These are phyloP conservation scores for Jacaranda mimosifolia DNA, from an alignment of 257 asterid genomes.

Conservation along the genomic window DNA sequence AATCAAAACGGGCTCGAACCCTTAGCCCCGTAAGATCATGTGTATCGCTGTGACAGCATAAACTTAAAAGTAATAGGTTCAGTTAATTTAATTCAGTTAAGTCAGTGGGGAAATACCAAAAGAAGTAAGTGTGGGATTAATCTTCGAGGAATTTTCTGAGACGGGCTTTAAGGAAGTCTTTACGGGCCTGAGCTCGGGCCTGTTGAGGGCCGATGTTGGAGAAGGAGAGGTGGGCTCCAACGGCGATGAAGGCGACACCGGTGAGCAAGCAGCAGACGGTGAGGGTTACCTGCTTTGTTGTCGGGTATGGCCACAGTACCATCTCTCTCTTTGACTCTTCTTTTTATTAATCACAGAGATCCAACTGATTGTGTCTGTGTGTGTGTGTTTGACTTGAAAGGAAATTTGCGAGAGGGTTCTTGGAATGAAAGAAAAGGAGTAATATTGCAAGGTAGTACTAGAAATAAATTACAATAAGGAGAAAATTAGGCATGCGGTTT, in stretches of 20 bases:
- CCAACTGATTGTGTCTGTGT: background rate
- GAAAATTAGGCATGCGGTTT: too few relatives aligned
- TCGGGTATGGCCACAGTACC: constrained; percentile 51
- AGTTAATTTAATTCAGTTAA: background rate
- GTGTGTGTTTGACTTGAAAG: background rate
- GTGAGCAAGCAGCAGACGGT: constrained; percentile 49
- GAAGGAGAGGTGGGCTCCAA: constrained; percentile 60
- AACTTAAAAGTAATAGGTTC: too few relatives aligned
- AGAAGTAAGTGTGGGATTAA: constrained; percentile 31
- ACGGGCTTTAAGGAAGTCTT: constrained; percentile 56
- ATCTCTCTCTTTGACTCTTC: constrained; percentile 20
- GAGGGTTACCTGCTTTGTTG: constrained; percentile 53
- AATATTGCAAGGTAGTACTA: too few relatives aligned
- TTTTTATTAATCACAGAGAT: background rate
- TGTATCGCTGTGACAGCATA: background rate
- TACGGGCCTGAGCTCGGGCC: constrained; percentile 65
- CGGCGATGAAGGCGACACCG: constrained; percentile 49
- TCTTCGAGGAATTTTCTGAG: constrained; percentile 56
- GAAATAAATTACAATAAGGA: too few relatives aligned
- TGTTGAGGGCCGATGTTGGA: constrained; percentile 63
- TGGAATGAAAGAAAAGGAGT: too few relatives aligned
- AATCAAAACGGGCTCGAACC: background rate
- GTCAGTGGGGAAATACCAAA: constrained; percentile 24
- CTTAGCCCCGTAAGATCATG: background rate
- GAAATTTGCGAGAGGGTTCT: background rate